phyloP scores from a whole-genome alignment of 2,329 filamentous ascomycete species.

The Fusarium brachygibbosum region DNA sequence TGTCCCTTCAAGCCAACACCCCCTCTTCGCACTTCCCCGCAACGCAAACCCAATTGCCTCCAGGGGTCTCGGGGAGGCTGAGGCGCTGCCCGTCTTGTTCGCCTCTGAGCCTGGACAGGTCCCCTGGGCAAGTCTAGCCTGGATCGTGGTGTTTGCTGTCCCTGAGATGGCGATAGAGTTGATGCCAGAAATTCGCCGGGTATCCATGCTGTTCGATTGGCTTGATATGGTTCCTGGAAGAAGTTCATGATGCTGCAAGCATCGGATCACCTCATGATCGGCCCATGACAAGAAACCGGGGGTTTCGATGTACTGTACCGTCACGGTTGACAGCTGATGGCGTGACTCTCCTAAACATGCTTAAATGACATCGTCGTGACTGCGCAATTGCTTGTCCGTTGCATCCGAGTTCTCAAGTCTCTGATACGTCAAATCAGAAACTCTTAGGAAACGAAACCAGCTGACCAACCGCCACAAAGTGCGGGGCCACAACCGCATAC shows the following conservation, averaged over 20 bases:
- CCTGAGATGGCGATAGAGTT: constrained; percentile 18
- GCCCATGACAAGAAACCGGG: constrained; percentile 17
- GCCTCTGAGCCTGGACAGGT: not conserved
- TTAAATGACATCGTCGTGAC: constrained; percentile 30
- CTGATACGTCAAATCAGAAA: constrained; percentile 20
- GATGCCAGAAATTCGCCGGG: not conserved
- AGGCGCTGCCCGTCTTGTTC: not conserved
- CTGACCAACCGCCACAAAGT: constrained; percentile 14
- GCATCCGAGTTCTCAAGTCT: constrained; percentile 16
- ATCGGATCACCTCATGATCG: constrained; percentile 26
- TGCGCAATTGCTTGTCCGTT: constrained; percentile 37
- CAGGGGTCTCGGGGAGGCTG: constrained; percentile 33
- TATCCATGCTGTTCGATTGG: constrained; percentile 8
- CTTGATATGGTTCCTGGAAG: not conserved
- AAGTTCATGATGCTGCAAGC: constrained; percentile 2
- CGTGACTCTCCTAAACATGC: constrained; percentile 29
- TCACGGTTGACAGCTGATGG: constrained; percentile 31
- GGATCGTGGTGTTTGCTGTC: not conserved
- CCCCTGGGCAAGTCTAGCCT: constrained; percentile 8
- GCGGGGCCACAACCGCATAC: constrained; percentile 22
- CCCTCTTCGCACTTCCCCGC: constrained; percentile 16
- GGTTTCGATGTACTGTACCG: constrained; percentile 18
- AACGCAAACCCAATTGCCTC: constrained; percentile 40
- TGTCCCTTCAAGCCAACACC: constrained; percentile 7
- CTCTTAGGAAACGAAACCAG: constrained; percentile 3